A percentile compares a stretch with the other conserved stretches of the same genome.
These are phyloP conservation scores for Ogataea nakhonphanomensis DNA, from an alignment of 805 yeast species.

Conservation along the genomic window DNA sequence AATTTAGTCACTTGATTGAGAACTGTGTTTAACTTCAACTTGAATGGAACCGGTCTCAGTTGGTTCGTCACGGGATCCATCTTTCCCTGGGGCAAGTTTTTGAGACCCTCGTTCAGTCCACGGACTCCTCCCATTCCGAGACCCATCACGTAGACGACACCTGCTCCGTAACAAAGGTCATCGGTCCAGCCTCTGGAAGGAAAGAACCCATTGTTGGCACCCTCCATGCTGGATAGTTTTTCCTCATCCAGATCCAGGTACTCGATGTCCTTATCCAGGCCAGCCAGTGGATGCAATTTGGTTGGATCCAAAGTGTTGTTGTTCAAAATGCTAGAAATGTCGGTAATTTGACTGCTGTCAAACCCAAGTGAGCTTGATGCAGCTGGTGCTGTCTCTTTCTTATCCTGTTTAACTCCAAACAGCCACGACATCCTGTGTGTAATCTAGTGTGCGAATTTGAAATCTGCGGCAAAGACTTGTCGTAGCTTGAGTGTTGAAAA, in stretches of 20 bases:
- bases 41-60: slow-evolving; percentile 62
- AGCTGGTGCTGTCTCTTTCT: slow-evolving; percentile 7
- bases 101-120: slow-evolving; percentile 85
- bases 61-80: slow-evolving; percentile 57
- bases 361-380: slow-evolving; percentile 5
- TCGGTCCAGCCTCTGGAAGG: slow-evolving; percentile 99
- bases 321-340: slow-evolving; percentile 59
- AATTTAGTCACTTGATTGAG: slow-evolving; percentile 90
- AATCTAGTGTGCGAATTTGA: not conserved
- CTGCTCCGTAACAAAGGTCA: slow-evolving; percentile 96
- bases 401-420: slow-evolving; percentile 37
- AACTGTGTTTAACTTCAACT: slow-evolving; percentile 81
- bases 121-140: slow-evolving; percentile 86
- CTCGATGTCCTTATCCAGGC: slow-evolving; percentile 84
- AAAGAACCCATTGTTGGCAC: slow-evolving; percentile 75
- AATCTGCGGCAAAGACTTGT: slow-evolving; percentile 5
- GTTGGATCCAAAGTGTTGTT: slow-evolving; percentile 64
- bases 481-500: slow-evolving; percentile 2
- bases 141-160: slow-evolving; percentile 84
- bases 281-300: slow-evolving; percentile 87
- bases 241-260: slow-evolving; percentile 88
- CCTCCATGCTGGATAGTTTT: slow-evolving; percentile 69
- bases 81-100: slow-evolving; percentile 58
- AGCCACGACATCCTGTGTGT: slow-evolving; percentile 44
- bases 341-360: slow-evolving; percentile 42